Conservation (phyloP, 345 rosid species). For the Raphanus sativus region DNA sequence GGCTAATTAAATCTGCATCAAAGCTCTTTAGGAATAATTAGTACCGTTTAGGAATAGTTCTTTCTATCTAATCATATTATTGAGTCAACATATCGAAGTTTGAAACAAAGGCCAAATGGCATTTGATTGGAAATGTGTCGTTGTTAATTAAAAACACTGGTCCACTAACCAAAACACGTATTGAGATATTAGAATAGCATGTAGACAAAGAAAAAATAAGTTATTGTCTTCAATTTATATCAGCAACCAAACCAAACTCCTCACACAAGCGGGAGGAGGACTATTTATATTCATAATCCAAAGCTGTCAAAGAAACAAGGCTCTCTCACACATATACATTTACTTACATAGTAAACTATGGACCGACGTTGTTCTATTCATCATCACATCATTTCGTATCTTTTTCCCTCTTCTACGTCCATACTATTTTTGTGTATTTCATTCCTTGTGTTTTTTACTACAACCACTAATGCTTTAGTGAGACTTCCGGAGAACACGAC, state of each 20-base stretch:
- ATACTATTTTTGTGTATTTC: background rate
- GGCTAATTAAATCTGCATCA: background rate
- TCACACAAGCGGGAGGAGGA: background rate
- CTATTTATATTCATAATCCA: background rate
- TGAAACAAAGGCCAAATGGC: background rate
- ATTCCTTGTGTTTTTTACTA: constrained; percentile 3
- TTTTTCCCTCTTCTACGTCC: background rate
- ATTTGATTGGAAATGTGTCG: background rate
- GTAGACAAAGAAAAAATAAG: background rate
- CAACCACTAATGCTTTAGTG: constrained; percentile 27
- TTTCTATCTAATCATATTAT: background rate
- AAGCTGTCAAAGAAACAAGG: background rate
- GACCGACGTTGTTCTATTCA: constrained; percentile 8
- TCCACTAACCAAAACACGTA: background rate
- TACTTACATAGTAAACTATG: constrained; percentile 7
- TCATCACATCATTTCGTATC: background rate
- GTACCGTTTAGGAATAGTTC: background rate
- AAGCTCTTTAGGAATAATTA: background rate
- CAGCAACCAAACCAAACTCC: constrained; percentile 7
- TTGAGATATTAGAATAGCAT: background rate
- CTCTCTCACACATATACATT: background rate
- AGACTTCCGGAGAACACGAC: constrained; percentile 38
- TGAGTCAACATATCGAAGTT: background rate
- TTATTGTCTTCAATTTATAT: constrained; percentile 15
- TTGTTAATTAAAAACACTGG: background rate